Evolutionary conservation across 306 rosid species (phyloP), one percentile per base, ranked within the genome.

Genomic region (Carpinus fangiana): DNA sequence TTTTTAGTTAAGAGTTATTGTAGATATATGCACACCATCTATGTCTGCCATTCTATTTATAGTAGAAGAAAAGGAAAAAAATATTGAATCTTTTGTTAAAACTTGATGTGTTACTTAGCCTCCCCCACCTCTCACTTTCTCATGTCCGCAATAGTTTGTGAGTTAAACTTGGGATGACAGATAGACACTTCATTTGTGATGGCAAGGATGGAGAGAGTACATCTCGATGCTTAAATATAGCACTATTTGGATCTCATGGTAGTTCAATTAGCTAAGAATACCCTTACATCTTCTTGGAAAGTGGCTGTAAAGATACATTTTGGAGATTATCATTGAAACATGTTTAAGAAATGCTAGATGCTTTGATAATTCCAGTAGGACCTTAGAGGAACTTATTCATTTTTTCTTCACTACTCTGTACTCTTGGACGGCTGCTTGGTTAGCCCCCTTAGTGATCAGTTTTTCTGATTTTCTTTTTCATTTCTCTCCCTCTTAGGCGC

Each of bases 1-100:
- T 64, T 64, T 34, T 62, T 62, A 64, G 46, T 64, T 67, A 41
- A 36, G 45, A 41, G 31, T 71, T 28, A 36, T 64, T 82, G 51
- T 38, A 66, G 50, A 66, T 38, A 18, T 18, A 66, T 26, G 52
- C 9, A 59, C 65, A 23, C 34, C 4, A 0, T 59, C n/a, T 1
- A 66, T 66, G 50, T 36, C 8, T 36, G 6, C 48, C 71, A 17
- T 20, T 66, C 71, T 65, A 17, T 7, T 65, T 36, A 45, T 34
- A n/a, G 3, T 21, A 11, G 52, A 12, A 48, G 64, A 57, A 57
- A 57, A 57, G 14, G 14, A 57, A 21, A 23, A 57, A 59, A 59
- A 26, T 11, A 59, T 23, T 34, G 3, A 59, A 18, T 11, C 17
- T 26, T 59, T 59, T 20, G 34, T 20, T 59, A 38, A 41, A 66